Evolutionary conservation across 2,329 filamentous ascomycete species (phyloP).

Genomic region (Cordyceps militaris): DNA sequence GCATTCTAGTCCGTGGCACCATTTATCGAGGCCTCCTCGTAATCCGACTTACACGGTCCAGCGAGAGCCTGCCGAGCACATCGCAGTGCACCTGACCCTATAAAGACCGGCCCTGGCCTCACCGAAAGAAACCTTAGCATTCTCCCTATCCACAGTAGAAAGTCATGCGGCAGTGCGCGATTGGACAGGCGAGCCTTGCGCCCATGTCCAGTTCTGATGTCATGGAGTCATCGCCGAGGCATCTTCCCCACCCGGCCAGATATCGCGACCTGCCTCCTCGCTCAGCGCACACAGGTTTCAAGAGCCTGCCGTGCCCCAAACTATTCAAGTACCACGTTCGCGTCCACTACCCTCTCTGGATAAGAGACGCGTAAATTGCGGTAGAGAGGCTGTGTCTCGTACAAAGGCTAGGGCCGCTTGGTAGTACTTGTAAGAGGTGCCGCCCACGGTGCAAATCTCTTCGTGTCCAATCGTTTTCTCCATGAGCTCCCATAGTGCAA

Average conservation of each 20-base stretch:
- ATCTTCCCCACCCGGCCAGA: slow-evolving; percentile 6
- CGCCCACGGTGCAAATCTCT: too few species aligned
- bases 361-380: too few species aligned
- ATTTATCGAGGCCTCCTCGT: too few species aligned
- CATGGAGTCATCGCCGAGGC: neutral
- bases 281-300: neutral
- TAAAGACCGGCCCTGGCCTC: neutral
- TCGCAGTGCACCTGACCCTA: neutral
- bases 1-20: slow-evolving; percentile 2
- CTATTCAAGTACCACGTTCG: too few species aligned
- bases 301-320: neutral
- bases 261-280: neutral
- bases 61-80: too few species aligned
- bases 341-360: too few species aligned
- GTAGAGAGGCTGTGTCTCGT: too few species aligned
- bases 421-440: too few species aligned
- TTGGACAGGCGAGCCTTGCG: neutral
- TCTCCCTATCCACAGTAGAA: neutral
- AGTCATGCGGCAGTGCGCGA: neutral
- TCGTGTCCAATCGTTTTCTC: too few species aligned
- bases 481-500: neutral
- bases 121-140: neutral
- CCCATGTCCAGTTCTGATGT: neutral
- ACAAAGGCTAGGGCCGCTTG: too few species aligned
- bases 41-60: too few species aligned